Percentiles rank a stretch among this genome's conserved stretches.
Conservation (phyloP, 345 rosid genomes). For the Sapria himalayana region DNA sequence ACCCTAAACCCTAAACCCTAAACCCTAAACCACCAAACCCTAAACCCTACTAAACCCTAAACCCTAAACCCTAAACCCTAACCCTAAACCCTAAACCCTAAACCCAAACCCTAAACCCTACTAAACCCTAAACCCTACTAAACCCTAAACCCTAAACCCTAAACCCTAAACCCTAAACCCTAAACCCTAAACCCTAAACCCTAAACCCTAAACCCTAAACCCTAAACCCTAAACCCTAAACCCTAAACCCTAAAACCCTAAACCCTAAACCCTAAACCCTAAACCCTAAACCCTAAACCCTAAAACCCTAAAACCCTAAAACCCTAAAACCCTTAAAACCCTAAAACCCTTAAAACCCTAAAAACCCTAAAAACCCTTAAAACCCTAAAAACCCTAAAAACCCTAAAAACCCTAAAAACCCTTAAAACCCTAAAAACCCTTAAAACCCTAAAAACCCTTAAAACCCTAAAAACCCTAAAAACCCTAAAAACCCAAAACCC, state of each 20-base stretch:
- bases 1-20: constrained; percentile 4
- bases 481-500: too few relatives aligned
- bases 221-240: constrained; percentile 4
- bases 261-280: constrained; percentile 6
- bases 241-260: too few relatives aligned
- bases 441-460: constrained; percentile 3
- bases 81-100: constrained; percentile 8
- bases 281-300: too few relatives aligned
- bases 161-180: constrained; percentile 4
- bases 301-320: too few relatives aligned
- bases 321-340: too few relatives aligned
- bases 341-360: too few relatives aligned
- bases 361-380: constrained; percentile 6
- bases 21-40: constrained; percentile 7
- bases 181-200: constrained; percentile 3
- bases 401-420: constrained; percentile 8
- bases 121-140: too few relatives aligned
- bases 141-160: constrained; percentile 1
- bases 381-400: constrained; percentile 7
- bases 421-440: constrained; percentile 8
- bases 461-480: constrained; percentile 6
- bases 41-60: too few relatives aligned
- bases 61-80: constrained; percentile 6
- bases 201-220: constrained; percentile 6
- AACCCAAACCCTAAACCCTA: constrained; percentile 6